These are phyloP conservation scores for Auricularia auricula-judae DNA, from an alignment of 768 basidiomycete species.

Conservation along the genomic window DNA sequence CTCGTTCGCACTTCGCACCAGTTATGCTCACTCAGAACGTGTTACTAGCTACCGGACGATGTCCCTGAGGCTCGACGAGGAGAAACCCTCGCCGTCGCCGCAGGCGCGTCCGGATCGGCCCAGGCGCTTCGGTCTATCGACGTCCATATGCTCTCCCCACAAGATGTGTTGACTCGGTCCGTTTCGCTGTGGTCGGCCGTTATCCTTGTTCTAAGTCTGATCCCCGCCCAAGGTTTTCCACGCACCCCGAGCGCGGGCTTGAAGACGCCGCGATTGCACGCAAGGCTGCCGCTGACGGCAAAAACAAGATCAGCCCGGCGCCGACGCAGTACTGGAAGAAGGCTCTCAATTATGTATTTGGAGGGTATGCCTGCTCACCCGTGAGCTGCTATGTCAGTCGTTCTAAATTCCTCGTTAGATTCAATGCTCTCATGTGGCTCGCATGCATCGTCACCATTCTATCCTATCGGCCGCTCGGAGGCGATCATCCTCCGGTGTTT, in stretches of 20 bases:
- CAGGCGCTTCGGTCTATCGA: conserved; percentile 35
- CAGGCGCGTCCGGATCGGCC: conserved; percentile 18
- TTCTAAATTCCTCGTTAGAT: conserved; percentile 10
- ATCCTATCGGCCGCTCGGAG: conserved; percentile 48
- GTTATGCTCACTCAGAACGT: neutral
- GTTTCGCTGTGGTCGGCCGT: neutral
- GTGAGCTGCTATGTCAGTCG: too few relatives aligned
- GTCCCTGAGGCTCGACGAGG: neutral
- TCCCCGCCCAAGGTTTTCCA: conserved; percentile 20
- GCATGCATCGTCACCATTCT: conserved; percentile 39
- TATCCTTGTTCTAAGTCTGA: neutral
- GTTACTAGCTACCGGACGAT: neutral
- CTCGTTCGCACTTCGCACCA: neutral
- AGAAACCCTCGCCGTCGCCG: neutral
- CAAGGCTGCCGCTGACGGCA: conserved; percentile 27
- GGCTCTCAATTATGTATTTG: conserved; percentile 41
- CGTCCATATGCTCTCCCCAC: conserved; percentile 30
- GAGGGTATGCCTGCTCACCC: conserved; percentile 20
- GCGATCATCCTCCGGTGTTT: conserved; percentile 38
- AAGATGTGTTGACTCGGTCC: conserved; percentile 30
- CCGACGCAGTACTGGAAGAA: conserved; percentile 38
- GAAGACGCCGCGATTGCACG: conserved; percentile 34
- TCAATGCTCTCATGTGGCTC: conserved; percentile 45
- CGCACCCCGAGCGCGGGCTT: conserved; percentile 32
- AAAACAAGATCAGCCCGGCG: conserved; percentile 39